These are phyloP conservation scores for Trichoderma reesei DNA, from an alignment of 495 filamentous ascomycete genomes.

Conservation along the genomic window DNA sequence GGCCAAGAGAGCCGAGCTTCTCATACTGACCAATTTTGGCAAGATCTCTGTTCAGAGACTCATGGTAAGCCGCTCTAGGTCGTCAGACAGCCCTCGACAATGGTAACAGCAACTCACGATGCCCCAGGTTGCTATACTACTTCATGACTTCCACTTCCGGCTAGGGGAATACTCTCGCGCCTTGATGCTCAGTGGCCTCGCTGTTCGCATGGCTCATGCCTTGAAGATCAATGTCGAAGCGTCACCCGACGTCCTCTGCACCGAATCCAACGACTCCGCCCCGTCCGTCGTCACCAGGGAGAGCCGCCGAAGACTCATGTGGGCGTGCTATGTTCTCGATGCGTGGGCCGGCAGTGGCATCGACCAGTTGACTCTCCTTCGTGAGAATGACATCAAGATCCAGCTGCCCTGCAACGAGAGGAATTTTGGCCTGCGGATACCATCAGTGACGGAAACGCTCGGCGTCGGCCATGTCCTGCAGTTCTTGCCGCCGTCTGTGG, in stretches of 20 bases:
- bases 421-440: constrained; percentile 13
- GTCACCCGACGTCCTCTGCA: constrained; percentile 27
- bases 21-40: constrained; percentile 25
- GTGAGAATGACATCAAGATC: constrained; percentile 30
- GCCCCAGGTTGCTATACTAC: constrained; percentile 21
- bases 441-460: constrained; percentile 9
- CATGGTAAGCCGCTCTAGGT: constrained; percentile 18
- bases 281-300: constrained; percentile 17
- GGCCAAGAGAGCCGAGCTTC: constrained; percentile 22
- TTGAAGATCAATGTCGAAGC: constrained; percentile 30
- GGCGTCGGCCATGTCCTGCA: constrained; percentile 10
- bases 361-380: constrained; percentile 18
- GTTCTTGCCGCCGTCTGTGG: background rate
- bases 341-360: constrained; percentile 23
- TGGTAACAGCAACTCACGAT: background rate
- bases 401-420: constrained; percentile 28
- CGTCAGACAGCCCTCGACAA: background rate
- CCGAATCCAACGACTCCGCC: background rate
- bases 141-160: constrained; percentile 27
- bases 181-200: constrained; percentile 30
- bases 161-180: constrained; percentile 29
- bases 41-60: constrained; percentile 27
- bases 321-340: constrained; percentile 32
- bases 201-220: constrained; percentile 29
- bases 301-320: constrained; percentile 28